Evolutionary conservation across 352 stramenopile genomes (phyloP).

Genomic region (Aphanomyces euteiches): DNA sequence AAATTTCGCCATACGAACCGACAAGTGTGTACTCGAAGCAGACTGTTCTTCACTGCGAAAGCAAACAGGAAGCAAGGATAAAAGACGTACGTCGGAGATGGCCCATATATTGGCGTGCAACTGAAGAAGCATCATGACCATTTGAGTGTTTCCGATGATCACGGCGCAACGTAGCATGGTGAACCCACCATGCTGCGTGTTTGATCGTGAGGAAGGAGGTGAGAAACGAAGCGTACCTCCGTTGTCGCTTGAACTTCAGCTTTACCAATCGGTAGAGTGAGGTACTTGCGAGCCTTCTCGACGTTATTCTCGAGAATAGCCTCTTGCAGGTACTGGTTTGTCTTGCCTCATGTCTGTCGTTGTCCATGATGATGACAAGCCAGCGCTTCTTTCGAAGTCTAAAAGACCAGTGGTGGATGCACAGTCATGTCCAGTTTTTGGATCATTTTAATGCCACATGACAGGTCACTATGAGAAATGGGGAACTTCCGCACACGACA

Average conservation of each 20-base stretch:
- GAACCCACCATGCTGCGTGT: slow-evolving; percentile 59
- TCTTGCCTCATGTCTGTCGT: slow-evolving; percentile 51
- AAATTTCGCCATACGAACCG: no score
- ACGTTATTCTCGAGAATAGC: slow-evolving; percentile 77
- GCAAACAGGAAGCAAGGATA: neutral
- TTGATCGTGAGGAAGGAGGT: neutral
- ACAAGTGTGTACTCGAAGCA: no score
- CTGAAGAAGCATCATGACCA: slow-evolving; percentile 83
- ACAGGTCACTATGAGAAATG: no score
- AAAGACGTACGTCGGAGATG: slow-evolving; percentile 59
- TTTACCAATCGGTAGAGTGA: slow-evolving; percentile 82
- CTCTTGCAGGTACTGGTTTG: slow-evolving; percentile 80
- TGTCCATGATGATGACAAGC: neutral
- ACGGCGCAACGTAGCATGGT: slow-evolving; percentile 74
- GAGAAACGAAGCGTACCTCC: slow-evolving; percentile 38
- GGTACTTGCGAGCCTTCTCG: slow-evolving; percentile 73
- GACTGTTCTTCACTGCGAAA: neutral
- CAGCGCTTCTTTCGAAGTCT: neutral
- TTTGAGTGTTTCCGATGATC: slow-evolving; percentile 75
- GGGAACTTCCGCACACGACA: no score
- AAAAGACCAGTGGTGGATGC: no score
- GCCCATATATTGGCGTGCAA: slow-evolving; percentile 68
- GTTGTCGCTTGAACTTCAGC: slow-evolving; percentile 71
- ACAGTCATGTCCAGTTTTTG: no score
- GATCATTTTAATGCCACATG: no score